Percentiles rank a stretch among this genome's conserved stretches.
These are phyloP conservation scores for Leucoagaricus sp. DNA, from an alignment of 1,284 basidiomycete species.

Conservation along the genomic window DNA sequence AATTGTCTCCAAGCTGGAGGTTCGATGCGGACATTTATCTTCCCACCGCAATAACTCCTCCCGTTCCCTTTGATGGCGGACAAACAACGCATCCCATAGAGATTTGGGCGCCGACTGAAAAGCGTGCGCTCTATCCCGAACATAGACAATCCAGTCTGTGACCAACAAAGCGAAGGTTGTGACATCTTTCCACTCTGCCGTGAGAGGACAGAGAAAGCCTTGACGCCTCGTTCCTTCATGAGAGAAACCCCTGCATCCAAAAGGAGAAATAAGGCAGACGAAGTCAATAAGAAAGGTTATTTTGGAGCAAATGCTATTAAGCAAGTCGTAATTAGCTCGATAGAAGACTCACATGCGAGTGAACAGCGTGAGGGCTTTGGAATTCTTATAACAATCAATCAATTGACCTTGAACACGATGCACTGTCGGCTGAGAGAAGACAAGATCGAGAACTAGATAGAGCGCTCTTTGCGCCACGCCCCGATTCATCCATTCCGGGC, in stretches of 20 bases:
- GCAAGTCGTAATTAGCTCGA: background rate
- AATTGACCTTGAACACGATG: conserved; percentile 60
- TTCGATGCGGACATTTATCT: conserved; percentile 32
- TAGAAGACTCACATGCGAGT: conserved; percentile 36
- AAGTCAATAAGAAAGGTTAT: conserved; percentile 2
- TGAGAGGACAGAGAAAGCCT: conserved; percentile 45
- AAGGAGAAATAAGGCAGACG: conserved; percentile 5
- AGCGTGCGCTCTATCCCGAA: conserved; percentile 23
- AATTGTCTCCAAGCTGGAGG: conserved; percentile 39
- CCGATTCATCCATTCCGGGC: conserved; percentile 32
- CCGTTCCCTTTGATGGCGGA: conserved; percentile 57
- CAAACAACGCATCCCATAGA: conserved; percentile 66
- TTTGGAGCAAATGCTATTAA: conserved; percentile 14
- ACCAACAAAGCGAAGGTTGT: conserved; percentile 60
- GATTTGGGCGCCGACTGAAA: conserved; percentile 33
- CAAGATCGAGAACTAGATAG: conserved; percentile 43
- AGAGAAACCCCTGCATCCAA: conserved; percentile 46
- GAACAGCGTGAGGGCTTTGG: conserved; percentile 43
- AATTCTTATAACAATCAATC: conserved; percentile 41
- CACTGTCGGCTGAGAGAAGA: conserved; percentile 47
- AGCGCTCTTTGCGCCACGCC: conserved; percentile 49
- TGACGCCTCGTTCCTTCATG: conserved; percentile 62
- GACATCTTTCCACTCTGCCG: conserved; percentile 57
- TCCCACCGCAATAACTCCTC: conserved; percentile 59
- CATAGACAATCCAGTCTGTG: conserved; percentile 54